Evolutionary conservation across 768 basidiomycete genomes (phyloP).

Genomic region (Pisolithus orientalis): DNA sequence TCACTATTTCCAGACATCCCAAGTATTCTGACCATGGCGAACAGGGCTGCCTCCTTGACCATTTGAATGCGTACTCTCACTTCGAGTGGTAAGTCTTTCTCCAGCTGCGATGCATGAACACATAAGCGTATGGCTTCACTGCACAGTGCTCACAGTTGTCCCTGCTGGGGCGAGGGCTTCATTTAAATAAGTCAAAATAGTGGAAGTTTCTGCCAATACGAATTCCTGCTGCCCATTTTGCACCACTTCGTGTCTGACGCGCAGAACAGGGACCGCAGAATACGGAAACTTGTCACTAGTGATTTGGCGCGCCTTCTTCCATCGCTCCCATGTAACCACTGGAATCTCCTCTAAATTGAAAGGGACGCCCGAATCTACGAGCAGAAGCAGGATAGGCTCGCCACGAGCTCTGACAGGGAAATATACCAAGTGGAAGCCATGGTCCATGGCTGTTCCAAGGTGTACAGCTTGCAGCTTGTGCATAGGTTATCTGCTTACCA

Average conservation of each 20-base stretch:
- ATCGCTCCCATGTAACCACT: conserved; percentile 8
- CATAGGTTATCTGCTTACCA: conserved; percentile 34
- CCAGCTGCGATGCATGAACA: background rate
- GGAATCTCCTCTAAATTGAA: conserved; percentile 17
- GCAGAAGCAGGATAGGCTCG: conserved; percentile 21
- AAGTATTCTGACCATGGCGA: conserved; percentile 3
- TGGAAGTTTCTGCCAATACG: conserved; percentile 19
- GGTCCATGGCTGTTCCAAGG: conserved; percentile 42
- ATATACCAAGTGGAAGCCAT: conserved; percentile 16
- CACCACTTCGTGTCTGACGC: conserved; percentile 10
- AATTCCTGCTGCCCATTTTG: conserved; percentile 5
- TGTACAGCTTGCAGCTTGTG: conserved; percentile 37
- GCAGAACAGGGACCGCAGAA: conserved; percentile 19
- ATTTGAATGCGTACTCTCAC: conserved; percentile 2
- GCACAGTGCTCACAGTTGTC: conserved; percentile 7
- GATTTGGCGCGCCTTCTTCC: conserved; percentile 11
- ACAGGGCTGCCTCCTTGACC: conserved; percentile 10
- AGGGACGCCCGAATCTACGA: conserved; percentile 18
- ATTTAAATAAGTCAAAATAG: conserved; percentile 19
- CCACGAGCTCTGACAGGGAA: conserved; percentile 18
- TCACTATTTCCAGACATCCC: conserved; percentile 1
- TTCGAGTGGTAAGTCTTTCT: conserved; percentile 5
- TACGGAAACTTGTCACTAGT: conserved; percentile 17
- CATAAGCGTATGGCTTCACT: background rate
- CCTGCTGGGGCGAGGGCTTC: conserved; percentile 12